phyloP scores from a whole-genome alignment of 441 rosid genomes.

The Sinapis alba region DNA sequence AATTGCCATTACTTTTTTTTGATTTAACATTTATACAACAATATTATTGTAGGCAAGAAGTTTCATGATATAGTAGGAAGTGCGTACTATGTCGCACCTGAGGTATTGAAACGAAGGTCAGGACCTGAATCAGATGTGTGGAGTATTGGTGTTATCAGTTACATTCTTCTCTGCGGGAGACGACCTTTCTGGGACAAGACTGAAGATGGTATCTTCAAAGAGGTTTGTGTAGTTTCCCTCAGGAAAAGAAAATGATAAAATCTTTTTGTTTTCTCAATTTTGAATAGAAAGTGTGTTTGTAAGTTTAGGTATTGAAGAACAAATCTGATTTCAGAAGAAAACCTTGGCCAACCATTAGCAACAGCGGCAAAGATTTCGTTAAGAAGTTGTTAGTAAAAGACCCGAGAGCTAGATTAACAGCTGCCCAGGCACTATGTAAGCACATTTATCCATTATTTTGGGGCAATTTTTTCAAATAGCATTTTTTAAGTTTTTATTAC shows the following conservation, averaged over 20 bases:
- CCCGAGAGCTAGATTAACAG: constrained; percentile 86
- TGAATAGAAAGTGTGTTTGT: not conserved
- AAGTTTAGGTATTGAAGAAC: constrained; percentile 33
- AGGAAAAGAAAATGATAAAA: not conserved
- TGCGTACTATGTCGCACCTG: constrained; percentile 97
- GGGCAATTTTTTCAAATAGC: too few species aligned
- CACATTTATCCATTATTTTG: not conserved
- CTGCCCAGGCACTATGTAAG: constrained; percentile 70
- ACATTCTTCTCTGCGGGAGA: constrained; percentile 92
- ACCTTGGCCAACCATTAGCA: constrained; percentile 90
- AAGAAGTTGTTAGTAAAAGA: constrained; percentile 87
- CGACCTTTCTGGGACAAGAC: constrained; percentile 99
- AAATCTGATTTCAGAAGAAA: constrained; percentile 83
- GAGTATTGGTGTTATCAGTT: constrained; percentile 97
- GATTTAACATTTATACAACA: not conserved
- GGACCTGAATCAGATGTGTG: constrained; percentile 98
- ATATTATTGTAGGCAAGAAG: constrained; percentile 20
- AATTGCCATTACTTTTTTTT: too few species aligned
- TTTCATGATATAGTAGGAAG: constrained; percentile 93
- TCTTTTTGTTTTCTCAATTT: not conserved
- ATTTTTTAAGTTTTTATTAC: too few species aligned
- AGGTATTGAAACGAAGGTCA: constrained; percentile 85
- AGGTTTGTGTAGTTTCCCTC: constrained; percentile 36
- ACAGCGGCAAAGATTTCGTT: constrained; percentile 85
- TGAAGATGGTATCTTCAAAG: constrained; percentile 94